A percentile compares a stretch with the other conserved stretches of the same genome.
Evolutionary conservation across 2,329 filamentous ascomycete genomes (phyloP).

Genomic region (Arachnopeziza araneosa): DNA sequence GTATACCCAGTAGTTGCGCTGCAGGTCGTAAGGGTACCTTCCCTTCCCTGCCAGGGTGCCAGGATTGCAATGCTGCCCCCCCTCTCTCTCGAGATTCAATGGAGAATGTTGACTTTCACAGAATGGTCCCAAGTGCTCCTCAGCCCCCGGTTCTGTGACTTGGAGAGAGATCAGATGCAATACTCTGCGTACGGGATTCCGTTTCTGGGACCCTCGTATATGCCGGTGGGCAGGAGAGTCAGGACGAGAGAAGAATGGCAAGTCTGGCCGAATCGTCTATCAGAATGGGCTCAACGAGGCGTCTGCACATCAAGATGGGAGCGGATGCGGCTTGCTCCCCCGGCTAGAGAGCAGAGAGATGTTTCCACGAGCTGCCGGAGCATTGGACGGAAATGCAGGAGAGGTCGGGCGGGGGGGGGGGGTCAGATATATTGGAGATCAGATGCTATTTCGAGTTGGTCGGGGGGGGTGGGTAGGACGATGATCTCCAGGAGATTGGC

Average conservation of each 20-base stretch:
- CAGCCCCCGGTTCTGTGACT: neutral
- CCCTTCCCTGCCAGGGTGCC: neutral
- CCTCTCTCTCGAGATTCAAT: neutral
- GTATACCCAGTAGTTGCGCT: neutral
- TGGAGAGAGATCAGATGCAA: neutral
- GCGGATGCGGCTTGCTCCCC: neutral
- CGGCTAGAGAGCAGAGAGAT: neutral
- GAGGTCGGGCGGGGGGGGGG: no score
- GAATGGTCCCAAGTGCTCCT: neutral
- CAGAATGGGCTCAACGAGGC: neutral
- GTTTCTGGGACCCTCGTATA: neutral
- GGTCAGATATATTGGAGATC: slow-evolving; percentile 5
- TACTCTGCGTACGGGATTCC: neutral
- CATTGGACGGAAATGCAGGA: slow-evolving; percentile 12
- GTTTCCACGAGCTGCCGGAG: slow-evolving; percentile 1
- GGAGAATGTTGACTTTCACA: neutral
- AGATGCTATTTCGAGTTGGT: slow-evolving; percentile 21
- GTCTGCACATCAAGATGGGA: neutral
- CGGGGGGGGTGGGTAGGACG: slow-evolving; percentile 7
- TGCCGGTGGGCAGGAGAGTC: neutral
- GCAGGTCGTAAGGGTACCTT: neutral
- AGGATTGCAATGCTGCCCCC: neutral
- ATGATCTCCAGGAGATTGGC: slow-evolving; percentile 11
- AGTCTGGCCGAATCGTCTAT: slow-evolving; percentile 6
- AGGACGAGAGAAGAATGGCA: neutral